Evolutionary conservation across 192 early-diverging fungal genomes (phyloP), one percentile per base, ranked within the genome.

Genomic region (Linnemannia hyalina): DNA sequence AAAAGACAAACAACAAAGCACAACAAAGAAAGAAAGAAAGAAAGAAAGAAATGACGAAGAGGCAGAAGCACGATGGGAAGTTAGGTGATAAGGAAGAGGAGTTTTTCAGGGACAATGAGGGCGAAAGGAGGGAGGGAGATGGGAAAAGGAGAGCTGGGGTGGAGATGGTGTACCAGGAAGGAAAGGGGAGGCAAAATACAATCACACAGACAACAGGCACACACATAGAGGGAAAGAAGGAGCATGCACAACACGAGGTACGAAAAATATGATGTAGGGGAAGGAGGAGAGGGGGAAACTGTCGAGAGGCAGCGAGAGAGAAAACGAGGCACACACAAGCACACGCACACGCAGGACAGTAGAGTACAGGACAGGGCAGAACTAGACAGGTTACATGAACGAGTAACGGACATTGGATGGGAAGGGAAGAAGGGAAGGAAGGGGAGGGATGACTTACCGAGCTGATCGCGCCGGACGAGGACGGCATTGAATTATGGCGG

Each of bases 381-480:
- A 15, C 44, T 46, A 46, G 44, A 0, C 11, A 46, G 13, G 44
- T 11, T 46, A 65, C 60, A 65, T 65, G 29, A 32, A 32, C 60
- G 26, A 29, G 29, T 65, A 65, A 65, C 60, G 60, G 60, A 65
- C 29, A 65, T 42, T 42, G 35, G 40, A 20, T 41, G 69, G 41
- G 69, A 70, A 63, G 26, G 23, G 23, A 57, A 26, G 60, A 13
- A 29, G n/a, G 9, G n/a, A 26, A 26, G 55, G 60, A 32, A 65
- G 11, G 60, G 60, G 11, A 32, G 18, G 5, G 49, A 52, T 8
- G 49, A 74, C 81, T 82, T 82, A 82, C 81, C 75, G 81, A 82
- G 52, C 81, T 82, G 76, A 82, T 82, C 46, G 81, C 81, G 46
- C 81, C 81, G 11, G 70, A 44, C 5, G 81, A 71, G 26, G 81